Base-by-base conservation (phyloP, 78 protist species). In the Dictyostelium firmibasis region DNA sequence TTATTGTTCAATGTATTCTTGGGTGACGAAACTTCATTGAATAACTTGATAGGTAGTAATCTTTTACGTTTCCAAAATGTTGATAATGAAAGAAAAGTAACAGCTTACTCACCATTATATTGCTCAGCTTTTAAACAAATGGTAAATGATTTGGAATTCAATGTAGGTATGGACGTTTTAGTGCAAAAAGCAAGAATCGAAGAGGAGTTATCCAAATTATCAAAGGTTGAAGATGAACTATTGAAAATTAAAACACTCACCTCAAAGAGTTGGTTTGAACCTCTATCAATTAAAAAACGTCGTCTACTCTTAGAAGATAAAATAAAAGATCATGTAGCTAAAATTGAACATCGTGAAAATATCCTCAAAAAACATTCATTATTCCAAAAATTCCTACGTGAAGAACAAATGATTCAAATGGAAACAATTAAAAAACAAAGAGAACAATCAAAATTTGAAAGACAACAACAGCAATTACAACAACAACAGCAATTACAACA, bases 151-250 rank as follows among this genome's bases (percentile, higher is more conserved):
- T 25, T 89, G 16, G 94, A 89, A n/a, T 89, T 89, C 82, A n/a
- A 72, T 50, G 94, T 89, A 23, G 94, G 94, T 81, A 89, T 89
- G 86, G 94, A 89, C 35, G 74, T 89, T 43, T 69, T 81, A 31
- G 94, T 84, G 1, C 94, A 89, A 81, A 89, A 89, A 72, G 36
- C 94, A 6, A 79, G 94, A 81, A 89, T 89, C 35, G 94, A 89
- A 69, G 94, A 89, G 67, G 94, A 89, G 33, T 20, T 64, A 38
- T 9, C 47, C 0, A 89, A 89, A 50, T 50, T 89, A 7, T 44
- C 57, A 11, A 89, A 89, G 25, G 94, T 89, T 13, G 94, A 89
- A 50, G 94, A 89, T 14, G 94, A 89, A 89, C 43, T 89, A 11
- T 25, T 89, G 29, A 89, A 89, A 70, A 64, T 84, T 70, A 84